These are phyloP conservation scores for Suhomyces sp. DNA, from an alignment of 805 yeast genomes.

Conservation along the genomic window DNA sequence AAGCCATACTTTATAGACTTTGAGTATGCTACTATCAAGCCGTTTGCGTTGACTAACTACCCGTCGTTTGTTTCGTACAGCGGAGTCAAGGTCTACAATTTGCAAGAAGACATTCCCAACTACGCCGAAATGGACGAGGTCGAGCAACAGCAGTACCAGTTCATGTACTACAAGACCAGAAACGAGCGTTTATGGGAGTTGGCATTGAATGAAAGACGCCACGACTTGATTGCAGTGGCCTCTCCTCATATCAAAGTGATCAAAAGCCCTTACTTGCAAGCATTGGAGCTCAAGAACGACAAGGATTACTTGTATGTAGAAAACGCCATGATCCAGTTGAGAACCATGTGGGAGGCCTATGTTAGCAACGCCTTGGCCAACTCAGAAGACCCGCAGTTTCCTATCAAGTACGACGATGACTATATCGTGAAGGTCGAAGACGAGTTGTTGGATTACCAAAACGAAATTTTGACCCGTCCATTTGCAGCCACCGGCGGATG, in stretches of 20 bases:
- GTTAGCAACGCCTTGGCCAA: slow-evolving; percentile 55
- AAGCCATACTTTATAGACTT: slow-evolving; percentile 67
- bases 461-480: slow-evolving; percentile 65
- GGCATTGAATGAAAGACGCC: slow-evolving; percentile 60
- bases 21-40: slow-evolving; percentile 77
- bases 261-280: slow-evolving; percentile 60
- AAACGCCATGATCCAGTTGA: slow-evolving; percentile 62
- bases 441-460: slow-evolving; percentile 64
- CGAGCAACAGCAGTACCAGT: slow-evolving; percentile 77
- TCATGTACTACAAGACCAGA: slow-evolving; percentile 85
- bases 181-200: slow-evolving; percentile 88
- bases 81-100: slow-evolving; percentile 81
- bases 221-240: slow-evolving; percentile 72
- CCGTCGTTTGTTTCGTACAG: slow-evolving; percentile 84
- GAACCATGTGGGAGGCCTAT: slow-evolving; percentile 66
- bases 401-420: slow-evolving; percentile 57
- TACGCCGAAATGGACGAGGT: slow-evolving; percentile 64
- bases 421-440: slow-evolving; percentile 57
- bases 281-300: slow-evolving; percentile 55
- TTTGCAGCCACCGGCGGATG: slow-evolving; percentile 91
- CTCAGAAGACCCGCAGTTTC: slow-evolving; percentile 44
- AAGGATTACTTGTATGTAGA: slow-evolving; percentile 64
- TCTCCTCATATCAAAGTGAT: slow-evolving; percentile 78
- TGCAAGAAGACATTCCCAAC: slow-evolving; percentile 70
- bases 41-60: slow-evolving; percentile 71